Evolutionary conservation across 257 asterid genomes (phyloP).

Genomic region (Salvia rosmarinus): DNA sequence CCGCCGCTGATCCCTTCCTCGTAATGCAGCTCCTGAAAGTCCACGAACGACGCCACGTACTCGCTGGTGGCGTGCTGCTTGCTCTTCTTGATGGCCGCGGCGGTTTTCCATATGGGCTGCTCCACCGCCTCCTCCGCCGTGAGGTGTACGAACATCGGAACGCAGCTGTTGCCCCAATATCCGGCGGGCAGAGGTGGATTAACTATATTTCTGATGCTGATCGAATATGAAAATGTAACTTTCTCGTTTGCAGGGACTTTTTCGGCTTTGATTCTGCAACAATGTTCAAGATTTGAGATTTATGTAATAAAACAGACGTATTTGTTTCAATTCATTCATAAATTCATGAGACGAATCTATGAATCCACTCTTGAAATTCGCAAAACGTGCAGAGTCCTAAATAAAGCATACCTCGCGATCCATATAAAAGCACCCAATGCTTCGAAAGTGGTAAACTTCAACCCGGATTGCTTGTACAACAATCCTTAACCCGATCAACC

Average conservation of each 20-base stretch:
- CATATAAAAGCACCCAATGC: constrained; percentile 81
- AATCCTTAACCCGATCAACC: constrained; percentile 62
- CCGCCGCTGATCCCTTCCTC: constrained; percentile 64
- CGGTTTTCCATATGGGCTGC: constrained; percentile 67
- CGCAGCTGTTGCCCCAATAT: constrained; percentile 93
- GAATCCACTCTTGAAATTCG: too few relatives aligned
- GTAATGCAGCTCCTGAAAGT: constrained; percentile 74
- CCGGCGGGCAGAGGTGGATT: constrained; percentile 69
- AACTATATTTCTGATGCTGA: constrained; percentile 57
- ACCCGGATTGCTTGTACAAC: constrained; percentile 51
- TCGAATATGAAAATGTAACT: constrained; percentile 70
- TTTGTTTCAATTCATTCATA: too few relatives aligned
- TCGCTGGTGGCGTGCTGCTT: constrained; percentile 53
- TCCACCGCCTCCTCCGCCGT: constrained; percentile 53
- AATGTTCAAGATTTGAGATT: not conserved
- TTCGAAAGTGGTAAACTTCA: constrained; percentile 72
- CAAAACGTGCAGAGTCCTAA: not conserved
- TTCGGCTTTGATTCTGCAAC: constrained; percentile 55
- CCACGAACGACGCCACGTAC: constrained; percentile 64
- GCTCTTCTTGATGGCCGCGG: constrained; percentile 67
- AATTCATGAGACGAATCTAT: too few relatives aligned
- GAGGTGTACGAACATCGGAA: constrained; percentile 72
- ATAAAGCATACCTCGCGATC: constrained; percentile 63
- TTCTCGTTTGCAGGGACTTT: constrained; percentile 46
- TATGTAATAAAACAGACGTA: too few relatives aligned